Percentiles rank a stretch among this genome's conserved stretches.
phyloP scores from a whole-genome alignment of 1,139 yeast species.

The Candida sanyaensis region DNA sequence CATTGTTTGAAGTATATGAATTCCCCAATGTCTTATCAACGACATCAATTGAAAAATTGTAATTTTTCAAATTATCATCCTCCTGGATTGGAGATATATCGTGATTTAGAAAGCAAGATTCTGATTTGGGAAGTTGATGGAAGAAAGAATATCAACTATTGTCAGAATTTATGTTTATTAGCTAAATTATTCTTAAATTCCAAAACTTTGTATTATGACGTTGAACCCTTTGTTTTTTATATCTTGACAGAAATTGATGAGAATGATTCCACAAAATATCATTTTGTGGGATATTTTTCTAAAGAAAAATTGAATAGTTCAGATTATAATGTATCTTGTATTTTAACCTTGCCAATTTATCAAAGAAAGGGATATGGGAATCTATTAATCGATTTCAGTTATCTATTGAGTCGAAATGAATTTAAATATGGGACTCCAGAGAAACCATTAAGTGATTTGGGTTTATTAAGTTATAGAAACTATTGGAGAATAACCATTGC shows the following conservation, averaged over 20 bases:
- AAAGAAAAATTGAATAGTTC: conserved; percentile 80
- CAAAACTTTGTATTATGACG: conserved; percentile 90
- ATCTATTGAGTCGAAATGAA: conserved; percentile 72
- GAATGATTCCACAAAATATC: conserved; percentile 51
- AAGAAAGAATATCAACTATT: conserved; percentile 73
- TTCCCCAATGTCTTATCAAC: conserved; percentile 62
- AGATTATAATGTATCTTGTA: conserved; percentile 85
- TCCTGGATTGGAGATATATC: conserved; percentile 89
- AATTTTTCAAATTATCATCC: conserved; percentile 59
- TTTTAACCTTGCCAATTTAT: conserved; percentile 82
- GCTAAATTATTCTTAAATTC: conserved; percentile 90
- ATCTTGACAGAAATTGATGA: conserved; percentile 72
- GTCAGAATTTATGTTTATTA: conserved; percentile 85
- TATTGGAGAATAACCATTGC: conserved; percentile 82
- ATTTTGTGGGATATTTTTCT: conserved; percentile 91
- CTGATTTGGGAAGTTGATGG: conserved; percentile 95
- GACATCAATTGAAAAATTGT: conserved; percentile 77
- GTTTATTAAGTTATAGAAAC: conserved; percentile 79
- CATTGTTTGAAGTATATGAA: conserved; percentile 82
- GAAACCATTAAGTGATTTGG: conserved; percentile 87
- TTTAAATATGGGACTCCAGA: conserved; percentile 90
- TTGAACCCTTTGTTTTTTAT: conserved; percentile 91
- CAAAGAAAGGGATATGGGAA: conserved; percentile 92
- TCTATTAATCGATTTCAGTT: conserved; percentile 85
- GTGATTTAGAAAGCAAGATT: conserved; percentile 52